Conservation (phyloP, 352 stramenopile species). For the Globisporangium spinosum region DNA sequence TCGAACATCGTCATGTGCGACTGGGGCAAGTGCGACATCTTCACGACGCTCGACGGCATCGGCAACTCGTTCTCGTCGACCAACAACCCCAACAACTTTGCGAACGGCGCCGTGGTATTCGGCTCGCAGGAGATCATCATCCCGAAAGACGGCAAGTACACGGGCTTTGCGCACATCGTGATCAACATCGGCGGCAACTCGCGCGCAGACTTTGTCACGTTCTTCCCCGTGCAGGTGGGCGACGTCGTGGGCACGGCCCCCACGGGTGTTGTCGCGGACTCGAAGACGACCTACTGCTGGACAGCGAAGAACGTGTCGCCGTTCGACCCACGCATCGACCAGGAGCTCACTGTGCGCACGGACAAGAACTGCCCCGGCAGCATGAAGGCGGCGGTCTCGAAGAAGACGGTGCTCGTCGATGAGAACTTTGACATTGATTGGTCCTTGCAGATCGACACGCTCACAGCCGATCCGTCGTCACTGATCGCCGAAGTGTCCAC, state of each 20-base stretch:
- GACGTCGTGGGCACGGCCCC: slow-evolving; percentile 52
- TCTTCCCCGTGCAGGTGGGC: slow-evolving; percentile 74
- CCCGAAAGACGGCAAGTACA: slow-evolving; percentile 76
- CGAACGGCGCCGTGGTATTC: slow-evolving; percentile 46
- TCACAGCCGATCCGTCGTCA: slow-evolving; percentile 42
- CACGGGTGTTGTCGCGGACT: slow-evolving; percentile 45
- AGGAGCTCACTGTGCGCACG: slow-evolving; percentile 59
- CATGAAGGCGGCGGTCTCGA: slow-evolving; percentile 62
- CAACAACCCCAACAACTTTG: slow-evolving; percentile 76
- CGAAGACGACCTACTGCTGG: slow-evolving; percentile 78
- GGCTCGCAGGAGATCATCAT: slow-evolving; percentile 63
- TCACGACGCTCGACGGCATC: slow-evolving; percentile 41
- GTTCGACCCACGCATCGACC: slow-evolving; percentile 54
- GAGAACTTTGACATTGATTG: slow-evolving; percentile 58
- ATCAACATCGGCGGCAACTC: slow-evolving; percentile 62
- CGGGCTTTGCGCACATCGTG: slow-evolving; percentile 66
- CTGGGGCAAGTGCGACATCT: slow-evolving; percentile 69
- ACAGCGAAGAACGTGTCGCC: slow-evolving; percentile 42
- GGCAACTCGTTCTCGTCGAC: slow-evolving; percentile 53
- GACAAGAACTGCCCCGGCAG: slow-evolving; percentile 57
- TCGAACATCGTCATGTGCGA: slow-evolving; percentile 79
- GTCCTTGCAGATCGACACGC: slow-evolving; percentile 56
- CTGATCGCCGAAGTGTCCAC: slow-evolving; percentile 68
- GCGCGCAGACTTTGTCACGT: slow-evolving; percentile 72
- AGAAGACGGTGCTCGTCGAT: slow-evolving; percentile 37